Evolutionary conservation across 768 basidiomycete genomes (phyloP), one percentile per base, ranked within the genome.

Genomic region (Mycena kentingensis): DNA sequence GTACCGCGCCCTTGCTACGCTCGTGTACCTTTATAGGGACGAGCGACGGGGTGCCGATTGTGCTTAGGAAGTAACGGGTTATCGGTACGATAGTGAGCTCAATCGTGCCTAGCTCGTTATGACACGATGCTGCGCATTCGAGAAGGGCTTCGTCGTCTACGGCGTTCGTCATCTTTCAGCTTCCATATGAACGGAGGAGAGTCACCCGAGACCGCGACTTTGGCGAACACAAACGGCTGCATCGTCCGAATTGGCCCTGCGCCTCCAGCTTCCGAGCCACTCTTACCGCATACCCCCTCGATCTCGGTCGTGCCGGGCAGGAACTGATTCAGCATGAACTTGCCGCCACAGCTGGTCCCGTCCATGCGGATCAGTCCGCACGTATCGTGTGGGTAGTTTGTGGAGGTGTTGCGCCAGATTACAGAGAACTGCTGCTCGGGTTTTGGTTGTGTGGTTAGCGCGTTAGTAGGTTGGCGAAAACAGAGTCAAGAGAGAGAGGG

Each of bases 1-100:
- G n/a, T n/a, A n/a, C n/a, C 3, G 53, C 52, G 24, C 55, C 55
- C 43, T 59, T 59, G 1, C 32, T 35, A 15, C 57, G 49, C 25
- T 59, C 57, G 21, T 59, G 52, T 2, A 58, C 46, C n/a, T 54
- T 39, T 26, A 34, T 22, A 12, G 26, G 1, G 2, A 13, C 16
- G 18, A 38, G 25, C n/a, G 15, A 8, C 38, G 24, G 35, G 25
- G 35, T 31, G 4, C 12, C 18, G 34, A 13, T 18, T 32, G 12
- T 24, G 18, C 13, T 6, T 27, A 10, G 2, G 25, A 26, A 5
- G 44, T 24, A 42, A 25, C 26, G 22, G 24, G 31, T 19, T 13
- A 58, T 18, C 2, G 57, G 52, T 15, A 1, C 0, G 6, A 58
- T 50, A 1, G 12, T 34, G 5, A 58, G 52, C 16, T 54, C 32